A percentile compares a stretch with the other conserved stretches of the same genome.
Conservation (phyloP, 306 rosid genomes). For the Calophaca sinica region DNA sequence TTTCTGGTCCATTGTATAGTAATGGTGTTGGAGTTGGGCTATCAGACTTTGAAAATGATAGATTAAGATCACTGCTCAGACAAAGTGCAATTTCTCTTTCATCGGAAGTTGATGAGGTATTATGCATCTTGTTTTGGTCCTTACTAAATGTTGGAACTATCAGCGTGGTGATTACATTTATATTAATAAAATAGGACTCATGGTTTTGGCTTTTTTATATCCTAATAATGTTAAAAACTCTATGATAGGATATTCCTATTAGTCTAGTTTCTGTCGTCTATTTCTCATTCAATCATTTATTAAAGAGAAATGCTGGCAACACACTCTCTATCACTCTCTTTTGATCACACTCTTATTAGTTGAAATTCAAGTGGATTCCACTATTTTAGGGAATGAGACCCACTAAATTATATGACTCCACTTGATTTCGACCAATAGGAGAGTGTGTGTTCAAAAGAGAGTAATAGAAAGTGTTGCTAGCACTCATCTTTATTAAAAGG, state of each 20-base stretch:
- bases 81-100: slow-evolving; percentile 74
- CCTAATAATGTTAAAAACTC: background rate
- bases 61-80: slow-evolving; percentile 70
- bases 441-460: no score
- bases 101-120: slow-evolving; percentile 87
- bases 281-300: background rate
- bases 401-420: no score
- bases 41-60: slow-evolving; percentile 66
- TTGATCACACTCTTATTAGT: no score
- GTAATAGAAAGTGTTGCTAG: no score
- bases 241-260: slow-evolving; percentile 20
- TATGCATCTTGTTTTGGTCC: slow-evolving; percentile 39
- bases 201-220: no score
- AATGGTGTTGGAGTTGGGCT: slow-evolving; percentile 56
- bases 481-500: background rate
- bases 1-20: slow-evolving; percentile 52
- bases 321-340: no score
- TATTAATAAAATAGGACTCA: background rate
- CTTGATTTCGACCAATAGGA: no score
- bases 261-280: background rate
- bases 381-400: no score
- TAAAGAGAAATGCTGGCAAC: no score
- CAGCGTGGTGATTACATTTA: background rate
- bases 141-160: slow-evolving; percentile 30
- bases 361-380: no score